A percentile compares a stretch with the other conserved stretches of the same genome.
These are phyloP conservation scores for Chloranthus sessilifolius DNA, from an alignment of 164 flowering plant genomes.

Conservation along the genomic window DNA sequence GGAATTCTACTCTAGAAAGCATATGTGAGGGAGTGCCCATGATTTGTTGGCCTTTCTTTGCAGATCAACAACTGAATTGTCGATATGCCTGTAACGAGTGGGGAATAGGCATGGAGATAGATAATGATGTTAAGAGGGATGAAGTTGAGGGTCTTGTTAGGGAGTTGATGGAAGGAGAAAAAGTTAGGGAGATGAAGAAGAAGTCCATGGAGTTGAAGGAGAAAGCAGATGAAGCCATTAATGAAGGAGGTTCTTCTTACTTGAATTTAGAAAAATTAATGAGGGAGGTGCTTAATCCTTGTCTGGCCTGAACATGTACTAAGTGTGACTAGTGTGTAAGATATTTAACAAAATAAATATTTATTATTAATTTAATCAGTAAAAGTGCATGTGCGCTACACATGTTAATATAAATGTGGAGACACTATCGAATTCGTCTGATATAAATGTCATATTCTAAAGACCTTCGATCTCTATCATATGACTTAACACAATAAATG, in stretches of 20 bases:
- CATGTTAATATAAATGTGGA: too few species aligned
- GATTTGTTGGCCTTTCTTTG: conserved; percentile 20
- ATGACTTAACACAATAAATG: too few species aligned
- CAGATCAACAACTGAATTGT: conserved; percentile 17
- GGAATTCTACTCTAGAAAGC: conserved; percentile 15
- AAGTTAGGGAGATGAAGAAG: conserved; percentile 10
- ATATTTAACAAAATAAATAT: too few species aligned
- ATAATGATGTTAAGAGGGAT: conserved; percentile 13
- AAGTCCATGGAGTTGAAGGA: conserved; percentile 18
- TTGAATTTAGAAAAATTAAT: conserved; percentile 13
- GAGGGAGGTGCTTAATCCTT: not conserved
- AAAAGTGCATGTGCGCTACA: too few species aligned
- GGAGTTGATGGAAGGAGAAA: conserved; percentile 32
- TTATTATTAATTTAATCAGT: too few species aligned
- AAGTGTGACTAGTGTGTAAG: too few species aligned
- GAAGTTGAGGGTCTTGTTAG: conserved; percentile 18
- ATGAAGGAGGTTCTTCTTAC: conserved; percentile 14
- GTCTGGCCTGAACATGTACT: too few species aligned
- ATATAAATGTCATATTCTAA: too few species aligned
- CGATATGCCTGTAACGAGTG: conserved; percentile 17
- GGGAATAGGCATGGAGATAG: conserved; percentile 17
- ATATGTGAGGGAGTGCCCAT: conserved; percentile 15
- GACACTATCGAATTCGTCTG: too few species aligned
- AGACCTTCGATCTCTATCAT: too few species aligned
- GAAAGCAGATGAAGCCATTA: conserved; percentile 10